Conservation (phyloP, 2,329 filamentous ascomycete genomes). For the Colletotrichum higginsianum region DNA sequence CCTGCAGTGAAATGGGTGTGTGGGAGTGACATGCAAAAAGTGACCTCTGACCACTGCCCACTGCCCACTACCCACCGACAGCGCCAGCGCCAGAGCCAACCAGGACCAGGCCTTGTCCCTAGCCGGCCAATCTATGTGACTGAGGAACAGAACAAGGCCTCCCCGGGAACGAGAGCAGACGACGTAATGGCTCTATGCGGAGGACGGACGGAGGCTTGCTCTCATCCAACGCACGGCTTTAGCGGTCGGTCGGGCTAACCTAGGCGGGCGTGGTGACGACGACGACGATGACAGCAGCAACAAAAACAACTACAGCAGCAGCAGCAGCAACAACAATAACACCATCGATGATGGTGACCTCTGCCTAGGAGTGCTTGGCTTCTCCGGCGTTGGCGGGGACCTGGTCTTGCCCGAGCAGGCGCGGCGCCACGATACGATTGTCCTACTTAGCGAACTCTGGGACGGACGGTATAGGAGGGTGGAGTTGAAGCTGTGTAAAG, state of each 20-base stretch:
- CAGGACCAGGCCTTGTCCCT: slow-evolving; percentile 3
- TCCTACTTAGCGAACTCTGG: neutral
- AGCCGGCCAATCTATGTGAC: neutral
- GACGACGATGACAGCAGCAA: neutral
- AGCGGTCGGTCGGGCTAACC: slow-evolving; percentile 16
- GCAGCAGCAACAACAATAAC: too few species aligned
- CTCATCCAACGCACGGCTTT: slow-evolving; percentile 13
- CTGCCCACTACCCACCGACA: neutral
- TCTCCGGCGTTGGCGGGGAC: slow-evolving; percentile 7
- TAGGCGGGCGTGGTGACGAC: slow-evolving; percentile 10
- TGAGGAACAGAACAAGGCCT: slow-evolving; percentile 2
- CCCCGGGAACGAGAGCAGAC: slow-evolving; percentile 35
- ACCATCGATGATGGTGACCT: slow-evolving; percentile 18
- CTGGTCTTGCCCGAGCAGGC: slow-evolving; percentile 22
- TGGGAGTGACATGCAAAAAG: neutral
- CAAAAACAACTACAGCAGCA: too few species aligned
- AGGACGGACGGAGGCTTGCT: neutral
- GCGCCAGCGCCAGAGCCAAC: neutral
- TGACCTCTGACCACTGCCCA: neutral
- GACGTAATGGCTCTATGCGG: slow-evolving; percentile 40
- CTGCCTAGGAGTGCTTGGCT: neutral
- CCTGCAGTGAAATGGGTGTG: neutral
- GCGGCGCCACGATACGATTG: neutral
- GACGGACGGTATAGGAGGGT: neutral
- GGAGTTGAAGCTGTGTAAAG: neutral